Percentiles rank a stretch among this genome's conserved stretches.
These are phyloP conservation scores for Exidia glandulosa DNA, from an alignment of 768 basidiomycete species.

Conservation along the genomic window DNA sequence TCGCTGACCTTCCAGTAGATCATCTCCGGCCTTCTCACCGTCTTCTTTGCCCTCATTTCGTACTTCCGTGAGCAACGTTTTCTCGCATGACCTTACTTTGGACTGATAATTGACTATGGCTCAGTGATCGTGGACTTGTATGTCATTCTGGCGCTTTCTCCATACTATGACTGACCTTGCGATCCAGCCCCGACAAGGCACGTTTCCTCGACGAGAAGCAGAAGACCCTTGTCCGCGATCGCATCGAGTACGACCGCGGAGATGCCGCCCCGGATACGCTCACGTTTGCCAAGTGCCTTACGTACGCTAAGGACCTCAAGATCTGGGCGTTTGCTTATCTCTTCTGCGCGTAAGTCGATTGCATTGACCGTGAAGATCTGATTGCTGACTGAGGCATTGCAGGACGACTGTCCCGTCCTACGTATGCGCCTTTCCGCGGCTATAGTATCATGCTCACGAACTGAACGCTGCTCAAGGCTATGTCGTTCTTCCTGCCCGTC, in stretches of 20 bases:
- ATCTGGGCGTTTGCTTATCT: constrained; percentile 15
- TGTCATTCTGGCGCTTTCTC: background rate
- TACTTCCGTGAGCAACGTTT: background rate
- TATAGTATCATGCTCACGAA: too few species aligned
- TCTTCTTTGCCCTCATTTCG: constrained; percentile 9
- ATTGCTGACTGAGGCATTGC: too few species aligned
- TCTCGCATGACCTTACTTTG: background rate
- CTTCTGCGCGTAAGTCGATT: too few species aligned
- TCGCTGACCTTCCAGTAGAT: background rate
- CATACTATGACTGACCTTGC: background rate
- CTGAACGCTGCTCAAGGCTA: too few species aligned
- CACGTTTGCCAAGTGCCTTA: constrained; percentile 9
- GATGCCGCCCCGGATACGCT: constrained; percentile 15
- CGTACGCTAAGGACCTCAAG: constrained; percentile 13
- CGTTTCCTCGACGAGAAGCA: constrained; percentile 16
- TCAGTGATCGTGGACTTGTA: constrained; percentile 17
- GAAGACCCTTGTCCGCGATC: constrained; percentile 11
- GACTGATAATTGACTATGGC: background rate
- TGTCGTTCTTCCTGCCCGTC: constrained; percentile 15
- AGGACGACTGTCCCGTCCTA: background rate
- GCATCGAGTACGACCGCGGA: constrained; percentile 18
- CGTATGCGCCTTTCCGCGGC: too few species aligned
- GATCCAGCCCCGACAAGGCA: constrained; percentile 15
- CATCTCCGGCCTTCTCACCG: constrained; percentile 10
- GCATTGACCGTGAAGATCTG: too few species aligned